A percentile compares a stretch with the other conserved stretches of the same genome.
Conservation (phyloP, 441 rosid genomes). For the Jatropha multifida region DNA sequence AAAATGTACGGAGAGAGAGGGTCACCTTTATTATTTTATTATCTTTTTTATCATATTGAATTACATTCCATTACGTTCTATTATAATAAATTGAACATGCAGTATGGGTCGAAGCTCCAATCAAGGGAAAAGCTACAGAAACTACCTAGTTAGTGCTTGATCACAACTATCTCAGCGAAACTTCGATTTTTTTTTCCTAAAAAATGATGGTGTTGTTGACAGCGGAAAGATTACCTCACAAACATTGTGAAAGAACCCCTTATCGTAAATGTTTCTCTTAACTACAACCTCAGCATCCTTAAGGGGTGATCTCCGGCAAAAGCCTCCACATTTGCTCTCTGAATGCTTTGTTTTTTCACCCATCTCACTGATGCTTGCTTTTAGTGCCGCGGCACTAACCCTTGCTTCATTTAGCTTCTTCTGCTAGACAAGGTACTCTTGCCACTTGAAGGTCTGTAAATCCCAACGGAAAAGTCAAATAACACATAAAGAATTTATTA, state of each 20-base stretch:
- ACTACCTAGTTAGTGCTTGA: neutral
- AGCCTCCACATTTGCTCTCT: constrained; percentile 52
- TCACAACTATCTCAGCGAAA: constrained; percentile 11
- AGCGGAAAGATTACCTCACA: constrained; percentile 63
- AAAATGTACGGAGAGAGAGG: neutral
- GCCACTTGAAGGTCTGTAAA: constrained; percentile 88
- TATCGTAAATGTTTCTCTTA: constrained; percentile 56
- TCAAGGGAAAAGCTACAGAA: neutral
- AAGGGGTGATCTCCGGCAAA: constrained; percentile 57
- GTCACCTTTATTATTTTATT: neutral
- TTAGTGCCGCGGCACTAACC: constrained; percentile 56
- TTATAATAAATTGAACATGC: neutral
- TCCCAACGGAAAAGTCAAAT: neutral
- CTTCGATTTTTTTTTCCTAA: constrained; percentile 38
- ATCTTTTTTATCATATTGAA: neutral
- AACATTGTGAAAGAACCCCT: constrained; percentile 58
- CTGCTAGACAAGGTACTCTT: constrained; percentile 73
- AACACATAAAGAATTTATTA: neutral
- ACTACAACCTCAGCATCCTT: constrained; percentile 41
- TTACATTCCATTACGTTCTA: neutral
- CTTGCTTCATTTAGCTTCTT: constrained; percentile 65
- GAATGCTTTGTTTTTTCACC: constrained; percentile 39
- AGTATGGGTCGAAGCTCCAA: neutral
- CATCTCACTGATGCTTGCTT: constrained; percentile 47
- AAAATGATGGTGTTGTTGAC: constrained; percentile 49